Conservation (phyloP, 2,329 filamentous ascomycete genomes). For the Fusarium veterinarium region DNA sequence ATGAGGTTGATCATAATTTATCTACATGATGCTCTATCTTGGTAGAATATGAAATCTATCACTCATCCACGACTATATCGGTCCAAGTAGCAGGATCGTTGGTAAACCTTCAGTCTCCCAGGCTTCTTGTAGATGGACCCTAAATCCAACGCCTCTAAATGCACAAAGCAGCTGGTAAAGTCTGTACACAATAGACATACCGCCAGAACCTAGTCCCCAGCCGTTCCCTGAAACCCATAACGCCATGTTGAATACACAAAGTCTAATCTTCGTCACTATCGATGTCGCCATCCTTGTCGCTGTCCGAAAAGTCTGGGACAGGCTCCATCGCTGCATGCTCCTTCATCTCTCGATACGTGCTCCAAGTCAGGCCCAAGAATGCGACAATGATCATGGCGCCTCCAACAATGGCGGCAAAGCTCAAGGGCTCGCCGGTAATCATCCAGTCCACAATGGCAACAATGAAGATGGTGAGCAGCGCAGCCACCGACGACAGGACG, state of each 20-base stretch:
- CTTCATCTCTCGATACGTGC: slow-evolving; percentile 92
- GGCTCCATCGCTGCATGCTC: slow-evolving; percentile 77
- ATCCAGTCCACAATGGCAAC: slow-evolving; percentile 93
- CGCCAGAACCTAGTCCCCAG: neutral
- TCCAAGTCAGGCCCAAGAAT: slow-evolving; percentile 88
- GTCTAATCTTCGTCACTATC: slow-evolving; percentile 47
- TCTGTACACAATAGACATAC: slow-evolving; percentile 3
- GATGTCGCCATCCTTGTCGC: slow-evolving; percentile 59
- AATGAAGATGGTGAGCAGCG: slow-evolving; percentile 94
- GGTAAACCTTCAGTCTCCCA: neutral
- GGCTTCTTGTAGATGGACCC: slow-evolving; percentile 8
- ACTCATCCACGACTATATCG: neutral
- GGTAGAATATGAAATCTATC: slow-evolving; percentile 9
- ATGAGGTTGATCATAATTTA: slow-evolving; percentile 7
- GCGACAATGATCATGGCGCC: slow-evolving; percentile 88
- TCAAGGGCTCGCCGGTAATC: slow-evolving; percentile 81
- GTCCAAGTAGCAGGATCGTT: slow-evolving; percentile 2
- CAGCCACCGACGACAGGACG: slow-evolving; percentile 91
- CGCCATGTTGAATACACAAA: slow-evolving; percentile 7
- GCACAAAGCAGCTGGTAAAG: slow-evolving; percentile 18
- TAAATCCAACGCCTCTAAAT: slow-evolving; percentile 33
- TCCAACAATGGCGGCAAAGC: slow-evolving; percentile 80
- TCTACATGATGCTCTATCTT: slow-evolving; percentile 27
- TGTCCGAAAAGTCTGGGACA: slow-evolving; percentile 58
- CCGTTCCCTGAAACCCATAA: neutral